phyloP scores from a whole-genome alignment of 78 protist genomes.

The Dictyostelium brefeldianum region DNA sequence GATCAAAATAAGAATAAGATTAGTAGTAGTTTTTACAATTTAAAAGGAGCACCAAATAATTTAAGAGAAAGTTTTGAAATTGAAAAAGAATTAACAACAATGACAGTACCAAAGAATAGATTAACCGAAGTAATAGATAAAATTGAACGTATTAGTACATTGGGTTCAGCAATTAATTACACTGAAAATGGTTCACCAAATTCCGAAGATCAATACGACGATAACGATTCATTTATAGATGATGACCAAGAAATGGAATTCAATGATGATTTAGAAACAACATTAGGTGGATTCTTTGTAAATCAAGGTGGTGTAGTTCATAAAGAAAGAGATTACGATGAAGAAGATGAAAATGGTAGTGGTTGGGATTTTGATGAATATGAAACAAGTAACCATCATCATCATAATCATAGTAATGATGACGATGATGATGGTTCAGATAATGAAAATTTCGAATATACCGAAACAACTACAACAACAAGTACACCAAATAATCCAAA shows the following conservation, averaged over 20 bases:
- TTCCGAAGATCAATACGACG: conserved; percentile 4
- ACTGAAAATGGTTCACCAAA: not conserved
- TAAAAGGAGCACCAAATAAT: not conserved
- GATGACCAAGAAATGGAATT: conserved; percentile 3
- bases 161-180: not conserved
- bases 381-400: not conserved
- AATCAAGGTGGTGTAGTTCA: conserved; percentile 15
- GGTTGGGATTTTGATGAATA: not conserved
- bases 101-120: conserved; percentile 21
- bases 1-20: conserved; percentile 30
- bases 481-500: not conserved
- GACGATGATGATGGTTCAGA: not conserved
- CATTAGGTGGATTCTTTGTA: conserved; percentile 71
- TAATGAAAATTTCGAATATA: not conserved
- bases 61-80: not conserved
- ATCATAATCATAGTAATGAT: not conserved
- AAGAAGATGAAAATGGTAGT: not conserved
- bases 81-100: conserved; percentile 6
- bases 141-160: conserved; percentile 18
- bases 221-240: conserved; percentile 46
- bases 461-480: not conserved
- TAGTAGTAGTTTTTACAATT: conserved; percentile 26
- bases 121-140: conserved; percentile 51
- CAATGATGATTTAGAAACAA: conserved; percentile 17
- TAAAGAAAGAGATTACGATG: not conserved